Evolutionary conservation across 495 filamentous ascomycete species (phyloP).

Genomic region (Penicillium malachiteum): DNA sequence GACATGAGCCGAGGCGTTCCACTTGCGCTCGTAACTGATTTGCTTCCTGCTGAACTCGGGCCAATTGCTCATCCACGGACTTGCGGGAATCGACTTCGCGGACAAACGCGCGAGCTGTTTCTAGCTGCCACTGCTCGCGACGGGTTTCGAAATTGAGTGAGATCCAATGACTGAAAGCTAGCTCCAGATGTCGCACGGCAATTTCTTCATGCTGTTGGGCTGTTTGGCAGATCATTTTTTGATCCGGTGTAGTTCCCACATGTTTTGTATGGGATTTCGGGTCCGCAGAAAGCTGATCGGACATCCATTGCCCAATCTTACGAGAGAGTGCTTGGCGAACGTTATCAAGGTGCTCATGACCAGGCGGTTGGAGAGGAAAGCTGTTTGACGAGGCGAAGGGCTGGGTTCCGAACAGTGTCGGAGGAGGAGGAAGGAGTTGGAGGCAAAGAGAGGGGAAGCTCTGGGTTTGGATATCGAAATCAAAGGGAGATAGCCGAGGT

Average conservation of each 20-base stretch:
- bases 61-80: conserved; percentile 59
- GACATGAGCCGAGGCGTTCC: conserved; percentile 63
- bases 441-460: conserved; percentile 81
- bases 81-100: conserved; percentile 66
- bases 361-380: conserved; percentile 73
- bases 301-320: conserved; percentile 62
- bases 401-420: conserved; percentile 68
- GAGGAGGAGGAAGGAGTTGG: conserved; percentile 73
- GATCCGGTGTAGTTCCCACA: conserved; percentile 28
- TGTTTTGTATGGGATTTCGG: conserved; percentile 27
- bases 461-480: conserved; percentile 77
- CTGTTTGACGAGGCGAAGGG: conserved; percentile 68
- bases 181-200: conserved; percentile 61
- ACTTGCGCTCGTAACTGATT: conserved; percentile 69
- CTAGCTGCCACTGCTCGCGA: conserved; percentile 72
- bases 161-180: conserved; percentile 71
- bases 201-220: conserved; percentile 60
- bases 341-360: conserved; percentile 65
- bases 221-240: conserved; percentile 44
- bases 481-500: conserved; percentile 61
- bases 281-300: conserved; percentile 37
- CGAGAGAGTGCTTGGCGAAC: conserved; percentile 63
- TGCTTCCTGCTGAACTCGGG: conserved; percentile 65
- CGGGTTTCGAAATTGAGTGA: conserved; percentile 53
- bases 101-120: conserved; percentile 69